phyloP scores from a whole-genome alignment of 2,329 filamentous ascomycete species.

The Juglanconis juglandina region DNA sequence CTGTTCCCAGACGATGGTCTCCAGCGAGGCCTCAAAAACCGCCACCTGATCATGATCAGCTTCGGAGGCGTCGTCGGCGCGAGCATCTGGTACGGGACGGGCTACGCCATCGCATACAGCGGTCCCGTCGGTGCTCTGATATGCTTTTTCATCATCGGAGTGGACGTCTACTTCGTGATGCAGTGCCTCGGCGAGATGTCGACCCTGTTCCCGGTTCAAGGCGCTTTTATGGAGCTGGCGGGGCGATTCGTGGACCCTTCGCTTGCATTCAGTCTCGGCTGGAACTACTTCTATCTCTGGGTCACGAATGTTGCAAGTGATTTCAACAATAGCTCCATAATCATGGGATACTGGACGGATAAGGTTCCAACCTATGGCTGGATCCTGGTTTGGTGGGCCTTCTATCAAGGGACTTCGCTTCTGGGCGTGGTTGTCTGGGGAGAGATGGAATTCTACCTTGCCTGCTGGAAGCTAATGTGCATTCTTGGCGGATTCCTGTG shows the following conservation, averaged over 20 bases:
- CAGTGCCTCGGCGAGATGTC: constrained; percentile 55
- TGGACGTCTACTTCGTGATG: constrained; percentile 38
- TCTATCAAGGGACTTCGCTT: constrained; percentile 39
- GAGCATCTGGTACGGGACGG: constrained; percentile 24
- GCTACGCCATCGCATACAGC: constrained; percentile 28
- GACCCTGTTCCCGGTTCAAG: constrained; percentile 50
- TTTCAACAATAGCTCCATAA: constrained; percentile 42
- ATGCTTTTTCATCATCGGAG: constrained; percentile 29
- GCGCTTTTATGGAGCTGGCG: constrained; percentile 49
- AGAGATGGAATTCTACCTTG: constrained; percentile 31
- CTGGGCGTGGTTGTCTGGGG: constrained; percentile 29
- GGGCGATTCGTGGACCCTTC: constrained; percentile 49
- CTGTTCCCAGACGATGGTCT: constrained; percentile 7
- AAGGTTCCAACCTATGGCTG: constrained; percentile 41
- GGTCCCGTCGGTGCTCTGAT: constrained; percentile 31
- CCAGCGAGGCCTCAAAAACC: constrained; percentile 14
- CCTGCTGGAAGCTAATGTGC: constrained; percentile 32
- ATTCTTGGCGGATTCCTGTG: constrained; percentile 31
- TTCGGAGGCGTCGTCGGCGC: constrained; percentile 20
- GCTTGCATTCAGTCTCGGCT: constrained; percentile 44
- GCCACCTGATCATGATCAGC: constrained; percentile 24
- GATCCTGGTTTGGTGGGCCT: constrained; percentile 43
- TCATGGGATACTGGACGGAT: constrained; percentile 43
- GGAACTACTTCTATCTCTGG: constrained; percentile 49
- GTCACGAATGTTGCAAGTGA: constrained; percentile 40